Evolutionary conservation across 164 flowering plant genomes (phyloP).

Genomic region (Vitis labrusca): DNA sequence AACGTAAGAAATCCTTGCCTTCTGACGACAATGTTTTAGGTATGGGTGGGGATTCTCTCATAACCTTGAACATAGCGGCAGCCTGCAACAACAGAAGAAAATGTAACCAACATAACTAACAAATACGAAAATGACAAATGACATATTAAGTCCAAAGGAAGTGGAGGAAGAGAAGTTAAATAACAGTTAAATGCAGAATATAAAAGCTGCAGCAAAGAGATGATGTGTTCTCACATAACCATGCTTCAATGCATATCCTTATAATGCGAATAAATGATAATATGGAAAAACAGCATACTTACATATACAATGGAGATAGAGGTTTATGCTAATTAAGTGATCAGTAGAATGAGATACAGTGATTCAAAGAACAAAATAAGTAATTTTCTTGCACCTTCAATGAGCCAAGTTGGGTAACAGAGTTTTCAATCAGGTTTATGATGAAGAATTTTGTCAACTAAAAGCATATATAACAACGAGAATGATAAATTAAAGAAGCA

Average conservation of each 20-base stretch:
- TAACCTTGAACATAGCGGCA: slow-evolving; percentile 89
- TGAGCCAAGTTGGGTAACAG: too few species aligned
- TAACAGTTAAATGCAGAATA: background rate
- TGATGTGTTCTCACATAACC: background rate
- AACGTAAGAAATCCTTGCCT: slow-evolving; percentile 76
- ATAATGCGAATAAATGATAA: background rate
- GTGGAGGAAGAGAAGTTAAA: too few species aligned
- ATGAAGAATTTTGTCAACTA: too few species aligned
- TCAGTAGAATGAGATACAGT: too few species aligned
- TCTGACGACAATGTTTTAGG: slow-evolving; percentile 75
- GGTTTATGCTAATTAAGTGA: too few species aligned
- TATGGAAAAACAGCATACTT: too few species aligned
- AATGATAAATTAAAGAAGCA: too few species aligned
- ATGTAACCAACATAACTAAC: background rate
- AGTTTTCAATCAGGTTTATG: too few species aligned
- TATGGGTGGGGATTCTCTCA: slow-evolving; percentile 71
- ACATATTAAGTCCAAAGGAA: background rate
- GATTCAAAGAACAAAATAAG: too few species aligned
- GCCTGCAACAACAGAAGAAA: slow-evolving; percentile 46
- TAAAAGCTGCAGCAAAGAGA: background rate
- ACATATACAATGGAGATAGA: too few species aligned
- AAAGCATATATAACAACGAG: too few species aligned
- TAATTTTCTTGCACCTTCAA: too few species aligned
- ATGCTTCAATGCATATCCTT: background rate
- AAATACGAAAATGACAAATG: background rate